Percentiles rank a stretch among this genome's conserved stretches.
phyloP scores from a whole-genome alignment of 768 basidiomycete genomes.

The Leccinum fibrillosum region DNA sequence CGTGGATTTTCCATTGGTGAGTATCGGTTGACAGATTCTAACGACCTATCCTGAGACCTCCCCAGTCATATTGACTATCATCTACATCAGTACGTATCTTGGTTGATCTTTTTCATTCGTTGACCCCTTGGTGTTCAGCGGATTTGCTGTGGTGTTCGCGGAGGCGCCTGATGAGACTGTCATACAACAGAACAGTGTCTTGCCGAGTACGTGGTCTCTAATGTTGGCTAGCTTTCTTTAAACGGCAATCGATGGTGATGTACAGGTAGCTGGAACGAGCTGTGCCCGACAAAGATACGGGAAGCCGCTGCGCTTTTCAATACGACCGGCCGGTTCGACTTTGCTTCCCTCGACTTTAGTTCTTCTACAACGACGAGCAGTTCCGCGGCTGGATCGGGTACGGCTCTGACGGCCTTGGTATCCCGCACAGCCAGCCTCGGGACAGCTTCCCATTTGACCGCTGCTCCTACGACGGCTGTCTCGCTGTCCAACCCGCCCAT shows the following conservation, averaged over 20 bases:
- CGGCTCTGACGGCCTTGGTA: neutral
- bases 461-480: neutral
- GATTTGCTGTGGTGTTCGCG: conserved; percentile 31
- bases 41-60: neutral
- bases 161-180: conserved; percentile 22
- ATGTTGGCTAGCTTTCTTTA: neutral
- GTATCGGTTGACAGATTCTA: neutral
- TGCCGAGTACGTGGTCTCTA: conserved; percentile 17
- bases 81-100: conserved; percentile 19
- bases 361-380: neutral
- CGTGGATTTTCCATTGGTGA: conserved; percentile 50
- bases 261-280: conserved; percentile 17
- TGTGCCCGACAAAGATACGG: conserved; percentile 18
- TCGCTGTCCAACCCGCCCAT: neutral
- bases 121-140: conserved; percentile 17
- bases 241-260: neutral
- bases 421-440: neutral
- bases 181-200: conserved; percentile 13
- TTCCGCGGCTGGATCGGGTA: neutral
- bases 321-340: conserved; percentile 17
- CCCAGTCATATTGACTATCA: conserved; percentile 33
- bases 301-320: conserved; percentile 18
- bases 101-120: neutral
- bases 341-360: conserved; percentile 8
- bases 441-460: neutral